Percentiles rank a stretch among this genome's conserved stretches.
phyloP scores from a whole-genome alignment of 2,329 filamentous ascomycete genomes.

The Fusarium sp. region DNA sequence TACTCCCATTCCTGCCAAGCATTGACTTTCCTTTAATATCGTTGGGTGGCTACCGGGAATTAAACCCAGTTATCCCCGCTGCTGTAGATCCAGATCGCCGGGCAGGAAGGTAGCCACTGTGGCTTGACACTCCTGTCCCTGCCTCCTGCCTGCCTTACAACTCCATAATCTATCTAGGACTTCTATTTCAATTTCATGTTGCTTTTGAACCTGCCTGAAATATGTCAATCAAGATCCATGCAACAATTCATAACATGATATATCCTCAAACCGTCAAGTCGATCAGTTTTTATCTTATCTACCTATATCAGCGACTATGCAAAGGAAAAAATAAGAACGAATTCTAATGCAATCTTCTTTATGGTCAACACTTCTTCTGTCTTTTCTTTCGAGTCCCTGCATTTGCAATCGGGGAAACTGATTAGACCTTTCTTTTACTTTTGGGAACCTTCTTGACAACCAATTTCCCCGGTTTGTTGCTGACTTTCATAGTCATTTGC shows the following conservation, averaged over 20 bases:
- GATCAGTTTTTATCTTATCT: background rate
- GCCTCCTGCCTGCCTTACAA: background rate
- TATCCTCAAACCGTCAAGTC: background rate
- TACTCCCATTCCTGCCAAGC: slow-evolving; percentile 16
- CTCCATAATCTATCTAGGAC: background rate
- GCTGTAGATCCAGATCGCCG: slow-evolving; percentile 32
- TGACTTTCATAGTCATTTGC: slow-evolving; percentile 24
- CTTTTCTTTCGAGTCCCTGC: background rate
- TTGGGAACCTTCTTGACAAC: background rate
- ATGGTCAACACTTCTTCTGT: background rate
- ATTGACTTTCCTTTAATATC: slow-evolving; percentile 28
- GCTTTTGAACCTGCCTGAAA: background rate
- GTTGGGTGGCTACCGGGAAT: slow-evolving; percentile 22
- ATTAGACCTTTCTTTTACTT: background rate
- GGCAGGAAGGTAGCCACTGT: slow-evolving; percentile 28
- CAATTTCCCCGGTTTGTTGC: background rate
- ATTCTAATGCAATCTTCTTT: background rate
- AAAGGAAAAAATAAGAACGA: background rate
- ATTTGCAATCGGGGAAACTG: background rate
- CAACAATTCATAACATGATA: background rate
- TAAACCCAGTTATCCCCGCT: slow-evolving; percentile 22
- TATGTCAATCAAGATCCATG: background rate
- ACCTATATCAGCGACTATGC: background rate
- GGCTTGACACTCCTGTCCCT: slow-evolving; percentile 11
- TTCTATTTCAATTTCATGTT: background rate